Evolutionary conservation across 1,139 yeast species (phyloP).

Genomic region (Candida tropicalis): DNA sequence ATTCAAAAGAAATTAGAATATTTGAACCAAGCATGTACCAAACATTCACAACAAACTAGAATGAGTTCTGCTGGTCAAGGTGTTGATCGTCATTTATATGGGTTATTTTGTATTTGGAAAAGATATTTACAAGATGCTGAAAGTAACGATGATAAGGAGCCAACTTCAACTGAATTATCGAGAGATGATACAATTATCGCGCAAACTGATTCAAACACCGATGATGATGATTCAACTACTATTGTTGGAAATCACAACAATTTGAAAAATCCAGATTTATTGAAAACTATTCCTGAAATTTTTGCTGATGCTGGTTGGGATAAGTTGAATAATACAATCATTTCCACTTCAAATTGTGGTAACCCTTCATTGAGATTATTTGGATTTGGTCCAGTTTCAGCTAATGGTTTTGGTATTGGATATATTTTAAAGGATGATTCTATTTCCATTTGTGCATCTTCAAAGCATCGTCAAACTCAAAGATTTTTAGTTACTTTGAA

Average conservation of each 20-base stretch:
- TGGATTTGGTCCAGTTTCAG: conserved; percentile 91
- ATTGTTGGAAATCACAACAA: conserved; percentile 14
- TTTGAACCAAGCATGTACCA: conserved; percentile 67
- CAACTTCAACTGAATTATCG: conserved; percentile 6
- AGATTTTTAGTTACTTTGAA: conserved; percentile 78
- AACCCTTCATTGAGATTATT: conserved; percentile 84
- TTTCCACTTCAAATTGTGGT: conserved; percentile 58
- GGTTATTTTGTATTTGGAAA: conserved; percentile 87
- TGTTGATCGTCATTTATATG: conserved; percentile 88
- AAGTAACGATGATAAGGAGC: conserved; percentile 20
- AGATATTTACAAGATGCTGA: conserved; percentile 53
- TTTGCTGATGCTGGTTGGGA: conserved; percentile 76
- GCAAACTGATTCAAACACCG: conserved; percentile 17
- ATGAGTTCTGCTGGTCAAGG: conserved; percentile 78
- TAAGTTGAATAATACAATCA: conserved; percentile 56
- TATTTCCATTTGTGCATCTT: conserved; percentile 82
- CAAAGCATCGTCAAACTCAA: conserved; percentile 87
- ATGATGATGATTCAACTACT: conserved; percentile 24
- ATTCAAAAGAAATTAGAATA: conserved; percentile 62
- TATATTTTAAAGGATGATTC: conserved; percentile 86
- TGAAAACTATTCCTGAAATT: conserved; percentile 40
- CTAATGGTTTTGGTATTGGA: conserved; percentile 91
- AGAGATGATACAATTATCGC: conserved; percentile 12
- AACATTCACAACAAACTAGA: conserved; percentile 70
- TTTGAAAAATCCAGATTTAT: conserved; percentile 6